phyloP scores from a whole-genome alignment of 164 flowering plant genomes.

The Liquidambar formosana region DNA sequence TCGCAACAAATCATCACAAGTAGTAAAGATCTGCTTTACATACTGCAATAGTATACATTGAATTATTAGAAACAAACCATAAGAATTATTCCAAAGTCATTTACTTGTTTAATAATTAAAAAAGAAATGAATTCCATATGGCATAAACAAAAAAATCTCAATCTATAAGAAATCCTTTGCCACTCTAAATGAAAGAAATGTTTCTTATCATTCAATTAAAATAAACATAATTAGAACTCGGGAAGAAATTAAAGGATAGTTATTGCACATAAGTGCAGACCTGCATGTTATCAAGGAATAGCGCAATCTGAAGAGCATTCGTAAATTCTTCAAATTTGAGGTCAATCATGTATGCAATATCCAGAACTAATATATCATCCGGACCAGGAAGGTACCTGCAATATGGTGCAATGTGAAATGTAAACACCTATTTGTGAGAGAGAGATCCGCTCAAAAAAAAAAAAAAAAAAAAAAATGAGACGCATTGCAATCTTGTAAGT shows the following conservation, averaged over 20 bases:
- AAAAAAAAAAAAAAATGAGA: too few relatives aligned
- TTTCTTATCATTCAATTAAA: too few relatives aligned
- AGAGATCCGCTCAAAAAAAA: background rate
- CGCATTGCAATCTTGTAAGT: too few relatives aligned
- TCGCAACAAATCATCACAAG: slow-evolving; percentile 55
- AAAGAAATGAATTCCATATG: background rate
- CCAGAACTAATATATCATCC: slow-evolving; percentile 88
- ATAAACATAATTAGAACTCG: too few relatives aligned
- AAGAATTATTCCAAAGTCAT: slow-evolving; percentile 5
- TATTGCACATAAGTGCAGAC: slow-evolving; percentile 28
- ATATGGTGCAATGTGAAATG: slow-evolving; percentile 2
- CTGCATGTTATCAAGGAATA: slow-evolving; percentile 80
- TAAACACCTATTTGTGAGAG: background rate
- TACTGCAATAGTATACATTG: slow-evolving; percentile 50
- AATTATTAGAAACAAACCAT: slow-evolving; percentile 6
- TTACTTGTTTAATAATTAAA: too few relatives aligned
- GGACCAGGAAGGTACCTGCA: slow-evolving; percentile 97
- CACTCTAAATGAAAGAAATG: too few relatives aligned
- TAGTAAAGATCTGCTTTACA: slow-evolving; percentile 70
- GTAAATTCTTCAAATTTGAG: slow-evolving; percentile 80
- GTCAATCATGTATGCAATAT: slow-evolving; percentile 82
- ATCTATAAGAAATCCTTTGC: too few relatives aligned
- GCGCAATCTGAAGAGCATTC: slow-evolving; percentile 88
- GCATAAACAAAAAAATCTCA: background rate
- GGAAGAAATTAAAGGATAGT: too few relatives aligned